phyloP scores from a whole-genome alignment of 1,284 basidiomycete species.

The Dichomitus squalens region DNA sequence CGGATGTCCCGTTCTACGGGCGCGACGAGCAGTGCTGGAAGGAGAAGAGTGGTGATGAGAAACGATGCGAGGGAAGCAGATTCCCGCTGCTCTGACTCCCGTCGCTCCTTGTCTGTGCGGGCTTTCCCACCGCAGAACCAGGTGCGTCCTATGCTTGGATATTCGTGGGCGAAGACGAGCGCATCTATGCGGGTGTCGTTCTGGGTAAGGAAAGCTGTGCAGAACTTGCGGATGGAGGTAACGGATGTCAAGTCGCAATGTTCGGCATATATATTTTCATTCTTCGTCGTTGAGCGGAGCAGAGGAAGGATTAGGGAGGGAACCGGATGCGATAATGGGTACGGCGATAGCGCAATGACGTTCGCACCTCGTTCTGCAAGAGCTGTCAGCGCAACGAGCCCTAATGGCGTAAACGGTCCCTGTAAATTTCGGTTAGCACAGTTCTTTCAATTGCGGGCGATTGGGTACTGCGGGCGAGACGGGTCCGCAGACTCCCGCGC shows the following conservation, averaged over 20 bases:
- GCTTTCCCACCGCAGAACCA: slow-evolving; percentile 26
- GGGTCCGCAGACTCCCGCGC: no score
- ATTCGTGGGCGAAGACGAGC: slow-evolving; percentile 74
- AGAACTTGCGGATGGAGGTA: slow-evolving; percentile 65
- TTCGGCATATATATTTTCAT: slow-evolving; percentile 75
- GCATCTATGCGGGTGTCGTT: slow-evolving; percentile 71
- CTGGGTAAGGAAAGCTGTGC: slow-evolving; percentile 61
- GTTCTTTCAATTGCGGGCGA: neutral
- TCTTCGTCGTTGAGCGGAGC: slow-evolving; percentile 66
- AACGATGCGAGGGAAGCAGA: slow-evolving; percentile 68
- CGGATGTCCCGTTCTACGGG: slow-evolving; percentile 85
- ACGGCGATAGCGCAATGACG: slow-evolving; percentile 67
- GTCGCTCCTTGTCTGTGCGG: slow-evolving; percentile 32
- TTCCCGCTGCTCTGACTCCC: slow-evolving; percentile 42
- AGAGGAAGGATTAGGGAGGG: slow-evolving; percentile 63
- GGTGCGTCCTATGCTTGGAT: slow-evolving; percentile 60
- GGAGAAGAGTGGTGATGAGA: slow-evolving; percentile 73
- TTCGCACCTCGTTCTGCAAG: slow-evolving; percentile 74
- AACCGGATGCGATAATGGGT: slow-evolving; percentile 55
- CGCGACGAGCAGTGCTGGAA: slow-evolving; percentile 77
- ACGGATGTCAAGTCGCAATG: slow-evolving; percentile 69
- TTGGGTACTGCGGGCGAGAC: no score
- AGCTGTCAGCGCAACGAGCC: slow-evolving; percentile 62
- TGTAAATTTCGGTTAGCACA: slow-evolving; percentile 27
- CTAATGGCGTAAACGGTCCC: slow-evolving; percentile 76